A percentile compares a stretch with the other conserved stretches of the same genome.
Evolutionary conservation across 306 rosid species (phyloP).

Genomic region (Neltuma alba): DNA sequence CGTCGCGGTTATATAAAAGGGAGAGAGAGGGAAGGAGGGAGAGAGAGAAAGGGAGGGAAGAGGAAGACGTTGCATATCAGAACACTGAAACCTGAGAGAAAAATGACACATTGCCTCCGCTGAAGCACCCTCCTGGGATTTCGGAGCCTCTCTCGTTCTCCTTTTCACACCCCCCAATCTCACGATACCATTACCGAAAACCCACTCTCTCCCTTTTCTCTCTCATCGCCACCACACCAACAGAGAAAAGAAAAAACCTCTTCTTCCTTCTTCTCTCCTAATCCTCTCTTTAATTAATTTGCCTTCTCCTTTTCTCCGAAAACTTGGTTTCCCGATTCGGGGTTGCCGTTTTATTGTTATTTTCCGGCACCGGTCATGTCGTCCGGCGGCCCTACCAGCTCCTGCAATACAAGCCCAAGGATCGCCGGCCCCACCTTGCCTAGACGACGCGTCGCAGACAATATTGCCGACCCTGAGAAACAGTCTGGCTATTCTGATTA

Average conservation of each 20-base stretch:
- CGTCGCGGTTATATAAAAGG: background rate
- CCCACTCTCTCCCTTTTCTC: background rate
- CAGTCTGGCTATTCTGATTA: conserved; percentile 44
- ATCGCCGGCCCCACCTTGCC: conserved; percentile 54
- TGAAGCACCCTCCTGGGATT: conserved; percentile 5
- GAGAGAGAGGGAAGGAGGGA: background rate
- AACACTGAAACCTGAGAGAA: background rate
- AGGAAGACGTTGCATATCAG: background rate
- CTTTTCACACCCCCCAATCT: background rate
- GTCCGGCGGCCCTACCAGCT: conserved; percentile 52
- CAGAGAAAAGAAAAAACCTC: too few relatives aligned
- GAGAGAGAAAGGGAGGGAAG: background rate
- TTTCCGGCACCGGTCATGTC: conserved; percentile 51
- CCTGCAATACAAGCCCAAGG: conserved; percentile 57
- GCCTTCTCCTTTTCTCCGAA: background rate
- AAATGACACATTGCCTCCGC: conserved; percentile 27
- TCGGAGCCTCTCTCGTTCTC: conserved; percentile 16
- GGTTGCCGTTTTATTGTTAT: background rate
- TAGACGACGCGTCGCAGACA: conserved; percentile 61
- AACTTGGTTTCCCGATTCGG: background rate
- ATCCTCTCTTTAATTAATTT: too few relatives aligned
- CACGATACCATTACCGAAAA: background rate
- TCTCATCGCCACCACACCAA: background rate
- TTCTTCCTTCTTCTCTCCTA: background rate
- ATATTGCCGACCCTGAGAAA: conserved; percentile 36